These are phyloP conservation scores for Aspergillus persii DNA, from an alignment of 2,329 filamentous ascomycete species.

Conservation along the genomic window DNA sequence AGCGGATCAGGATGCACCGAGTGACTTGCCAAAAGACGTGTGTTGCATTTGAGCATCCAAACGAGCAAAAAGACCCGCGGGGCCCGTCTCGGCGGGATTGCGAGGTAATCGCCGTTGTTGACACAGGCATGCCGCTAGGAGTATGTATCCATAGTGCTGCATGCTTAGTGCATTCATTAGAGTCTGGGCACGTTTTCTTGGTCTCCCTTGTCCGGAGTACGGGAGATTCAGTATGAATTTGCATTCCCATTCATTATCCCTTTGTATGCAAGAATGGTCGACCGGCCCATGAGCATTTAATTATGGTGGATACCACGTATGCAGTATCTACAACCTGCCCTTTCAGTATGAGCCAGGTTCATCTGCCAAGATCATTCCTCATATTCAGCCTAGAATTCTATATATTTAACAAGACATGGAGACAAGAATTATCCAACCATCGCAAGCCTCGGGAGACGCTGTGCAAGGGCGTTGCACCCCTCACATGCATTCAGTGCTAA, in stretches of 20 bases:
- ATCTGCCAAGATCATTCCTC: background rate
- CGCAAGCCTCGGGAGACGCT: too few species aligned
- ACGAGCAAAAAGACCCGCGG: too few species aligned
- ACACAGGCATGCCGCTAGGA: background rate
- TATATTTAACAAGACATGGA: background rate
- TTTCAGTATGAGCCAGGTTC: background rate
- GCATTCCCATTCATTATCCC: background rate
- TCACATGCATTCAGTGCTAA: too few species aligned
- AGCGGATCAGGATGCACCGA: too few species aligned
- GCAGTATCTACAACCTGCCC: background rate
- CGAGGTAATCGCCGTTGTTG: background rate
- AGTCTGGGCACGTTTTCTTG: background rate
- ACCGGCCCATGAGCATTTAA: background rate
- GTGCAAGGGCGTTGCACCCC: too few species aligned
- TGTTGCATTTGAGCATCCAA: background rate
- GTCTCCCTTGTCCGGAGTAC: background rate
- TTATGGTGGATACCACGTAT: background rate
- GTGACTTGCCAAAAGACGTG: background rate
- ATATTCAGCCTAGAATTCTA: background rate
- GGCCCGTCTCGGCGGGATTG: background rate
- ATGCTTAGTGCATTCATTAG: background rate
- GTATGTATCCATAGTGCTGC: background rate
- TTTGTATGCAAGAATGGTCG: background rate
- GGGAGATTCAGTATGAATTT: background rate
- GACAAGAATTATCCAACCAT: too few species aligned